Evolutionary conservation across 2,329 filamentous ascomycete species (phyloP).

Genomic region (Ophiostoma australiae): DNA sequence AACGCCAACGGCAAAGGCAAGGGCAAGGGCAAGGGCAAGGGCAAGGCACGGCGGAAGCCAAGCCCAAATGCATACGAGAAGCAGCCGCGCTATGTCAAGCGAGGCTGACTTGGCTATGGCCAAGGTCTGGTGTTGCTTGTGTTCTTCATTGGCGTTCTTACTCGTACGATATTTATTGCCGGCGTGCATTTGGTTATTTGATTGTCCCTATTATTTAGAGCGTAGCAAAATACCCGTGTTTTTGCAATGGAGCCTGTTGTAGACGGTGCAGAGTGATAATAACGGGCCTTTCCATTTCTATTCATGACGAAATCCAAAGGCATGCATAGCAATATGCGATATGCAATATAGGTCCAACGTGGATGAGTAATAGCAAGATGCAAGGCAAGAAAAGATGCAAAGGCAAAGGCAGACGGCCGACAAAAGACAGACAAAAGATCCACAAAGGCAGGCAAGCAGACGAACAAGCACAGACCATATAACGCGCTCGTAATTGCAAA

Average conservation of each 20-base stretch:
- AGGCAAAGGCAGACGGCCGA: not conserved
- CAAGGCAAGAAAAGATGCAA: not conserved
- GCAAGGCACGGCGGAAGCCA: slow-evolving; percentile 40
- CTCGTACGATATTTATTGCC: not conserved
- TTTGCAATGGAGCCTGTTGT: not conserved
- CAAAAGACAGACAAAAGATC: not conserved
- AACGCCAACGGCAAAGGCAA: slow-evolving; percentile 23
- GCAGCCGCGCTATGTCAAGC: slow-evolving; percentile 49
- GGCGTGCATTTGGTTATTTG: not conserved
- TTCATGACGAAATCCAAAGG: not conserved
- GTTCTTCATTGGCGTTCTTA: not conserved
- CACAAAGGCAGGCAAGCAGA: not conserved
- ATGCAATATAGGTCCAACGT: not conserved
- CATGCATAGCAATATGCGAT: not conserved
- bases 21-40: slow-evolving; percentile 25
- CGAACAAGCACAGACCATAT: not conserved
- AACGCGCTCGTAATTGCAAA: slow-evolving; percentile 5
- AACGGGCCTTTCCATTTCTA: not conserved
- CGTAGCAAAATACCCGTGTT: not conserved
- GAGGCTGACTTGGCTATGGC: not conserved
- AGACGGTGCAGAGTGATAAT: not conserved
- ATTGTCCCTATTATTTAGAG: not conserved
- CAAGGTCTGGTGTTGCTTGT: not conserved
- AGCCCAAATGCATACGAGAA: slow-evolving; percentile 82
- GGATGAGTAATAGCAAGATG: not conserved